These are phyloP conservation scores for Ambrosiella cleistominuta DNA, from an alignment of 2,329 filamentous ascomycete genomes.

Conservation along the genomic window DNA sequence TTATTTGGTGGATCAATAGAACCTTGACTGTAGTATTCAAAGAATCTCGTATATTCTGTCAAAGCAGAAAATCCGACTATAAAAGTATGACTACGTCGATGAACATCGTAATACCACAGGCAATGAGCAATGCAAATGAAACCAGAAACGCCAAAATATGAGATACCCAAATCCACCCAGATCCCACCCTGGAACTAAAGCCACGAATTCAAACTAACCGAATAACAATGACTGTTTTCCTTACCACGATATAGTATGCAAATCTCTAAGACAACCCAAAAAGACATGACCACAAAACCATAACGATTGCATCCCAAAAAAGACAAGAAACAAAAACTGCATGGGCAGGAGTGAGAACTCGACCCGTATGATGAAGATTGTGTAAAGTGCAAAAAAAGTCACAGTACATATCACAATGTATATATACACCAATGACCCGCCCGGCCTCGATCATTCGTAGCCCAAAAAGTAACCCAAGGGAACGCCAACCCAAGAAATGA, in stretches of 20 bases:
- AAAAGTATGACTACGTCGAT: too few species aligned
- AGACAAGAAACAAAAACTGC: not conserved
- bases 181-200: not conserved
- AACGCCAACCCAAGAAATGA: not conserved
- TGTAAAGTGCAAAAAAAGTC: not conserved
- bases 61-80: too few species aligned
- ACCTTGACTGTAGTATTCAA: too few species aligned
- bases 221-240: conserved; percentile 3
- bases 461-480: not conserved
- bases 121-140: not conserved
- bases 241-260: not conserved
- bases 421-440: not conserved
- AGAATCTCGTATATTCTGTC: too few species aligned
- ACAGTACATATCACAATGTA: not conserved
- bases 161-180: not conserved
- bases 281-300: not conserved
- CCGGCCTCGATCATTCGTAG: too few species aligned
- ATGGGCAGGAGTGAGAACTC: not conserved
- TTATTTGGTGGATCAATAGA: too few species aligned
- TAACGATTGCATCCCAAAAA: not conserved
- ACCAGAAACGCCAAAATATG: not conserved
- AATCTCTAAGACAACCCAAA: not conserved
- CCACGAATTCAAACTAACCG: not conserved
- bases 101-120: too few species aligned
- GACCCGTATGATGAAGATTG: not conserved